Base-by-base conservation (phyloP, 208 protist species). In the Acanthamoeba culbertsoni region DNA sequence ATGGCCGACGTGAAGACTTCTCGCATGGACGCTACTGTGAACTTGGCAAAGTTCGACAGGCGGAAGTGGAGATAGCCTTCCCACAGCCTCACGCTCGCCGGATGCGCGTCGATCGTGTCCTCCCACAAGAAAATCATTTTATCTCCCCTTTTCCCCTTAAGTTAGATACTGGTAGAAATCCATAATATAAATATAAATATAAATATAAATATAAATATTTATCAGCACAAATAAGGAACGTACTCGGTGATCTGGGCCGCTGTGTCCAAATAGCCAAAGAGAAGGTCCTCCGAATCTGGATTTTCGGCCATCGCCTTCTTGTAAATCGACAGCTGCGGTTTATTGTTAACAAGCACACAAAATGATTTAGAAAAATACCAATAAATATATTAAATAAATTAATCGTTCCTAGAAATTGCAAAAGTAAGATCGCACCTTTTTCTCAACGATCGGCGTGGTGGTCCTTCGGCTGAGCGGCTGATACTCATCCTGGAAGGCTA, bases 401-500 rank as follows among this genome's bases (percentile, higher is more conserved):
- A n/a, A n/a, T n/a, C n/a, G n/a, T n/a, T n/a, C n/a, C n/a, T n/a
- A n/a, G 63, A 63, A 28, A 28, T 31, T 8, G 6, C 0, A 63
- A 63, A 1, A 28, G 7, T 37, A 28, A 23, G 51, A 57, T 57
- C n/a, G n/a, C 20, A 68, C 68, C 42, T 79, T 79, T 40, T 79
- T 79, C 42, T 79, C 68, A 28, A 79, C 68, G 68, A 79, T 79
- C 6, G 68, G 68, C 3, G 68, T 79, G 0, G 68, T 79, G 40
- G 68, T 79, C 23, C 68, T 43, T 2, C 48, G 20, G 77, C 77
- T 88, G 16, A 88, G 51, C 6, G 77, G 48, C 26, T 88, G 77
- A 53, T 88, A 88, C 43, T 88, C 77, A 28, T 88, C 77, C 77
- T 88, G 77, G 37, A 88, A 88, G 10, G 14, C n/a, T 5, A 88